phyloP scores from a whole-genome alignment of 495 filamentous ascomycete genomes.

The Lasiosphaeriaceae sp. region DNA sequence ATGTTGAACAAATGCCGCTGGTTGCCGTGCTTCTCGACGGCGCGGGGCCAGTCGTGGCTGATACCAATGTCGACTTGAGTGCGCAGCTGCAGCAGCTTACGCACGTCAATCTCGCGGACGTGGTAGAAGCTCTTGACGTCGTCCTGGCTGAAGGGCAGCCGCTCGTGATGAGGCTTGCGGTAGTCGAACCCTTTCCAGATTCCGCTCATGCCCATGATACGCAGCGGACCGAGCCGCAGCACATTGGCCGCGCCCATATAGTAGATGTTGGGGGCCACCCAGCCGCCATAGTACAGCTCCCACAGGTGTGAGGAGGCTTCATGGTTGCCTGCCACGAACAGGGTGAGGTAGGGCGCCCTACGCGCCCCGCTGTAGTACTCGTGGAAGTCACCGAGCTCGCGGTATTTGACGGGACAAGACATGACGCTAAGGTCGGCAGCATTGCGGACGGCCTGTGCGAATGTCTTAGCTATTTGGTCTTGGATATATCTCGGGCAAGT shows the following conservation, averaged over 20 bases:
- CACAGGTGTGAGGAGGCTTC: slow-evolving; percentile 82
- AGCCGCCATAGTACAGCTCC: slow-evolving; percentile 94
- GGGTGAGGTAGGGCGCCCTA: slow-evolving; percentile 77
- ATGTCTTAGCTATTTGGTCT: background rate
- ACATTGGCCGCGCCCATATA: slow-evolving; percentile 92
- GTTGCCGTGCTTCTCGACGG: slow-evolving; percentile 73
- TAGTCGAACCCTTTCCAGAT: slow-evolving; percentile 92
- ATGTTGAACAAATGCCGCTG: slow-evolving; percentile 54
- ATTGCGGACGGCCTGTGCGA: slow-evolving; percentile 73
- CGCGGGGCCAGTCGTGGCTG: slow-evolving; percentile 92
- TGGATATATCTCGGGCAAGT: background rate
- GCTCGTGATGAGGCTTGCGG: slow-evolving; percentile 72
- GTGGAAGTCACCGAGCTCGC: slow-evolving; percentile 81
- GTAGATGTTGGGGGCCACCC: slow-evolving; percentile 96
- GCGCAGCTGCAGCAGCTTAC: slow-evolving; percentile 80
- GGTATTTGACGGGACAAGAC: slow-evolving; percentile 80
- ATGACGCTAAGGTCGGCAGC: slow-evolving; percentile 79
- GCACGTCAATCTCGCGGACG: slow-evolving; percentile 80
- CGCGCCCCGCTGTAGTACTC: slow-evolving; percentile 81
- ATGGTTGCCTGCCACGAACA: slow-evolving; percentile 94
- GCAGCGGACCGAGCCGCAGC: slow-evolving; percentile 71
- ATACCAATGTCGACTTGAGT: slow-evolving; percentile 84
- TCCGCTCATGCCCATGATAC: slow-evolving; percentile 86
- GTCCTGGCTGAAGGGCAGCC: slow-evolving; percentile 72
- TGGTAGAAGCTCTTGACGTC: slow-evolving; percentile 82